phyloP scores from a whole-genome alignment of 2,329 filamentous ascomycete species.

The Diaporthe vaccinii region DNA sequence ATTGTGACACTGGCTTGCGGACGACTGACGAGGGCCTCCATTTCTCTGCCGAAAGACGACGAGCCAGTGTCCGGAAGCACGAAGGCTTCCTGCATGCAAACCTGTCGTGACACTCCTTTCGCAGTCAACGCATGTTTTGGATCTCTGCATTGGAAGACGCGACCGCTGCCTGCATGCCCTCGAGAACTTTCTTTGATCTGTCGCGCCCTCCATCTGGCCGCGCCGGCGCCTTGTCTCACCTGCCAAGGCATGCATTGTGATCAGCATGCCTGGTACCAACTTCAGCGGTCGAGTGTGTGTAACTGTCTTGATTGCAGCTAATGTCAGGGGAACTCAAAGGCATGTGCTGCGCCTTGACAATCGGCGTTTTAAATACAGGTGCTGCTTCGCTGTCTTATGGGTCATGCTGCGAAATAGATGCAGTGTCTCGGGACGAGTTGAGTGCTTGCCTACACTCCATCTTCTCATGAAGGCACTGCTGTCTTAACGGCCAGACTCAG shows the following conservation, averaged over 20 bases:
- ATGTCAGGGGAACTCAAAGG: not conserved
- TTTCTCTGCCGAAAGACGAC: no score
- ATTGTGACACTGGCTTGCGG: not conserved
- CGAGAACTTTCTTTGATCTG: not conserved
- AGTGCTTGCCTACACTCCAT: not conserved
- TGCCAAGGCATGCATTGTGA: constrained; percentile 1
- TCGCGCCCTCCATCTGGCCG: not conserved
- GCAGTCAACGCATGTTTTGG: not conserved
- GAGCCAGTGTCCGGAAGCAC: not conserved
- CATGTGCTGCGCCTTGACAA: not conserved
- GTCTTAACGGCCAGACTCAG: not conserved
- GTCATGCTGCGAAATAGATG: not conserved
- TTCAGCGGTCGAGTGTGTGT: not conserved
- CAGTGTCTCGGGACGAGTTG: not conserved
- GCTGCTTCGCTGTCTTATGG: not conserved
- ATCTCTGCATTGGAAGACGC: not conserved
- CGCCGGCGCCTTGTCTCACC: not conserved
- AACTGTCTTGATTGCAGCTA: not conserved
- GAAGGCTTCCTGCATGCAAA: not conserved
- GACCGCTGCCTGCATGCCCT: not conserved
- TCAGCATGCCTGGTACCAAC: not conserved
- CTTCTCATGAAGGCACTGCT: not conserved
- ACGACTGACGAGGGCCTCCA: not conserved
- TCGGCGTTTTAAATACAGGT: not conserved
- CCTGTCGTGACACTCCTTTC: not conserved